phyloP scores from a whole-genome alignment of 106 monocot genomes.

The Alisma plantagoaquatica region DNA sequence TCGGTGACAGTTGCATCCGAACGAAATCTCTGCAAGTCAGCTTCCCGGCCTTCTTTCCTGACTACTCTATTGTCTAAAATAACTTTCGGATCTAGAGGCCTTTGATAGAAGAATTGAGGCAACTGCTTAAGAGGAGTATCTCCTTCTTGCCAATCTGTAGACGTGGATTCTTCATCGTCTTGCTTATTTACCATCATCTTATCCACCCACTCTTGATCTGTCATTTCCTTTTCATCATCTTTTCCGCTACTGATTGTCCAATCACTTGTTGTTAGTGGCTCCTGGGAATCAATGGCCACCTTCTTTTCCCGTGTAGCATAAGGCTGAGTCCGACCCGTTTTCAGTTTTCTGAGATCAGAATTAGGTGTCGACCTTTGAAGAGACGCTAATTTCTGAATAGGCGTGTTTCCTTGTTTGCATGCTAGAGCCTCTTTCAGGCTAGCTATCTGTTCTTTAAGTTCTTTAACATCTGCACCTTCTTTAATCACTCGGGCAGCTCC shows the following conservation, averaged over 20 bases:
- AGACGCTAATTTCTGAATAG: too few relatives aligned
- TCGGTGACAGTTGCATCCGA: slow-evolving; percentile 29
- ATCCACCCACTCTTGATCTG: slow-evolving; percentile 75
- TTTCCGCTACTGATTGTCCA: slow-evolving; percentile 44
- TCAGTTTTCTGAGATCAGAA: too few relatives aligned
- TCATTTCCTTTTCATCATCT: slow-evolving; percentile 41
- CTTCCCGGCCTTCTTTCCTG: slow-evolving; percentile 30
- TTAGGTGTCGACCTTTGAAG: too few relatives aligned
- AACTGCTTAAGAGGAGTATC: neutral
- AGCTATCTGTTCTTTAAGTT: slow-evolving; percentile 86
- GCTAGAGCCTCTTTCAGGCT: slow-evolving; percentile 65
- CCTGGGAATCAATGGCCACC: slow-evolving; percentile 52
- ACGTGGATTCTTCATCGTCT: slow-evolving; percentile 11
- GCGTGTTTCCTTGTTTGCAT: too few relatives aligned
- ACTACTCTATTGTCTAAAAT: slow-evolving; percentile 11
- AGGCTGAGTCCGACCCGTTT: too few relatives aligned
- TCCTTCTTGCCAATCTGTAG: slow-evolving; percentile 45
- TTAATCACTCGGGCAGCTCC: slow-evolving; percentile 73
- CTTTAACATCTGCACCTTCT: slow-evolving; percentile 68
- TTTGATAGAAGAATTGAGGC: slow-evolving; percentile 63
- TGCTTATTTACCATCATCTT: slow-evolving; percentile 75
- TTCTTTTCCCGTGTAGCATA: slow-evolving; percentile 73
- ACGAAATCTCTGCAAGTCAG: slow-evolving; percentile 25
- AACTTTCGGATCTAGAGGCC: slow-evolving; percentile 31
- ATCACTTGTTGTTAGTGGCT: slow-evolving; percentile 30